Conservation (phyloP, 306 rosid species). For the Boehmeria nivea region DNA sequence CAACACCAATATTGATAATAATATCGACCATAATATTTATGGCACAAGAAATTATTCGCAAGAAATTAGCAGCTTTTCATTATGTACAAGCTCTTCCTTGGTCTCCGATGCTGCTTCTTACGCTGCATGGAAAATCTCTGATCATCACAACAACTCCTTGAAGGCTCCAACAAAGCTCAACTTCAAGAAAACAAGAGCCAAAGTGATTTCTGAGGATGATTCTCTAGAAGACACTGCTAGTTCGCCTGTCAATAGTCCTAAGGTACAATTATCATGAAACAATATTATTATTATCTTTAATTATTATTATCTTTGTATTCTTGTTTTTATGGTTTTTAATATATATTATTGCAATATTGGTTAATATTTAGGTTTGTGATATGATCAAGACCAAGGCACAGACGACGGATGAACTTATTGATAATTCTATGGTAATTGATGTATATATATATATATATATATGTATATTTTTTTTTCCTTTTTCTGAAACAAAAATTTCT, state of each 20-base stretch:
- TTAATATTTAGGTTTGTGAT: conserved; percentile 44
- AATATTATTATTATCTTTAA: not conserved
- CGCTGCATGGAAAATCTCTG: conserved; percentile 58
- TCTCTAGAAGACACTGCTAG: conserved; percentile 95
- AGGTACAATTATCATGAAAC: conserved; percentile 35
- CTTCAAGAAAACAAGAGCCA: conserved; percentile 57
- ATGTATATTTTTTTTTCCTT: not conserved
- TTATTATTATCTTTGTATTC: not conserved
- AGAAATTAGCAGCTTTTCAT: not conserved
- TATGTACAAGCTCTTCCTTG: conserved; percentile 52
- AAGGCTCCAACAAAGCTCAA: conserved; percentile 35
- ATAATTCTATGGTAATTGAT: conserved; percentile 48
- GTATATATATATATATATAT: not conserved
- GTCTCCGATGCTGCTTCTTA: conserved; percentile 86
- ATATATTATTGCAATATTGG: not conserved
- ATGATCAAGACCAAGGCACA: conserved; percentile 39
- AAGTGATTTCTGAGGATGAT: conserved; percentile 39
- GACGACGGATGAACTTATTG: conserved; percentile 34
- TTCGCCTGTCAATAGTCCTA: conserved; percentile 87
- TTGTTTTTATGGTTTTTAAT: not conserved
- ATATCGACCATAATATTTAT: not conserved
- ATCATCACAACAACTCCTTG: conserved; percentile 9
- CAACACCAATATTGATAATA: not conserved
- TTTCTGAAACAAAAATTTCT: not conserved
- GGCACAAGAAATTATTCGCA: not conserved